These are phyloP conservation scores for Colletotrichum spinosum DNA, from an alignment of 2,329 filamentous ascomycete genomes.

Conservation along the genomic window DNA sequence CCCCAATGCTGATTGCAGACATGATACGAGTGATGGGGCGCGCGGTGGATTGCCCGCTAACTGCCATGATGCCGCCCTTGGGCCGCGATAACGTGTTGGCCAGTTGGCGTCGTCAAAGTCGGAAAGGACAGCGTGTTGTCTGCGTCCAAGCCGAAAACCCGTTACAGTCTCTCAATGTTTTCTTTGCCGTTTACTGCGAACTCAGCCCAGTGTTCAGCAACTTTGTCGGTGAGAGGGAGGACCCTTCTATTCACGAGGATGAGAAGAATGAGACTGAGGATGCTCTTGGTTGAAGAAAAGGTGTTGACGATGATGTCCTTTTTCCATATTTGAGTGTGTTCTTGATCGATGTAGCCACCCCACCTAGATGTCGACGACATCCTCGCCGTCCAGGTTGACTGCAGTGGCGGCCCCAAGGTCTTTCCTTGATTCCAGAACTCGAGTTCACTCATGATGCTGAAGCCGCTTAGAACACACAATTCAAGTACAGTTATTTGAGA, in stretches of 20 bases:
- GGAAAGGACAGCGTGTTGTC: slow-evolving; percentile 40
- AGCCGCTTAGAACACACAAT: too few relatives aligned
- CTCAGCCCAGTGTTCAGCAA: slow-evolving; percentile 58
- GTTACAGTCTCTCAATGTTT: slow-evolving; percentile 47
- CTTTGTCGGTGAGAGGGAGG: slow-evolving; percentile 49
- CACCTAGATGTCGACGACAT: slow-evolving; percentile 60
- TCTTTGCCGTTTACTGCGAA: slow-evolving; percentile 55
- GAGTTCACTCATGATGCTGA: too few relatives aligned
- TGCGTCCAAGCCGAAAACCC: slow-evolving; percentile 45
- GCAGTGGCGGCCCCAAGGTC: slow-evolving; percentile 58
- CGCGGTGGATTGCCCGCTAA: slow-evolving; percentile 60
- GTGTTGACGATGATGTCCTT: slow-evolving; percentile 53
- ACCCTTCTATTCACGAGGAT: slow-evolving; percentile 53
- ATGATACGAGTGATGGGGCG: slow-evolving; percentile 54
- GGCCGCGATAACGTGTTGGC: slow-evolving; percentile 49
- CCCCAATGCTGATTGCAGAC: slow-evolving; percentile 42
- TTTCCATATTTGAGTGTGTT: slow-evolving; percentile 47
- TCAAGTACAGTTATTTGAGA: too few relatives aligned
- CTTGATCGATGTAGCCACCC: slow-evolving; percentile 51
- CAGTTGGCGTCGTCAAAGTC: too few relatives aligned
- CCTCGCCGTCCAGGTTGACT: slow-evolving; percentile 52
- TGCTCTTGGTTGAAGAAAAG: slow-evolving; percentile 54
- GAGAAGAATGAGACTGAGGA: slow-evolving; percentile 50
- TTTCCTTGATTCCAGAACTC: slow-evolving; percentile 42
- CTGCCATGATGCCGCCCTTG: slow-evolving; percentile 51